Conservation (phyloP, 2,329 filamentous ascomycete species). For the Didymella pinodella region DNA sequence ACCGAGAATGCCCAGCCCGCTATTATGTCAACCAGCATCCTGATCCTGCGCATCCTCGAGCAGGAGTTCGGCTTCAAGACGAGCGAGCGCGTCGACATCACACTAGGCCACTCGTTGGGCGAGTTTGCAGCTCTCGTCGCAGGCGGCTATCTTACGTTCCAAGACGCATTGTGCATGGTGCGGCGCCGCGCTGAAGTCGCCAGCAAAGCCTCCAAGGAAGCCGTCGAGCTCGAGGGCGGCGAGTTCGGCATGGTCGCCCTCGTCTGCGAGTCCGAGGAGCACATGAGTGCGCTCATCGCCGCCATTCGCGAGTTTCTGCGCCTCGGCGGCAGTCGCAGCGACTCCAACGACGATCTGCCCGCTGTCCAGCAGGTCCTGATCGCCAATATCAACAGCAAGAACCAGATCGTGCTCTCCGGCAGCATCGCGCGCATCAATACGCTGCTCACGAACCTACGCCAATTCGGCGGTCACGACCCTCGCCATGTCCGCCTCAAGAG, state of each 20-base stretch:
- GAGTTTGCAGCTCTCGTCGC: slow-evolving; percentile 93
- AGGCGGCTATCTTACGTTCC: slow-evolving; percentile 78
- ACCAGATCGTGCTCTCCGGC: slow-evolving; percentile 93
- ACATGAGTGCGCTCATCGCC: slow-evolving; percentile 72
- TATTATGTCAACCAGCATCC: slow-evolving; percentile 92
- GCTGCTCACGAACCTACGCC: slow-evolving; percentile 82
- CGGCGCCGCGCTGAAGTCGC: slow-evolving; percentile 81
- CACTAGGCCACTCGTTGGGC: slow-evolving; percentile 88
- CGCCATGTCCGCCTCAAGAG: slow-evolving; percentile 85
- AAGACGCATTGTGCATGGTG: slow-evolving; percentile 80
- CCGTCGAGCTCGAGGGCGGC: slow-evolving; percentile 72
- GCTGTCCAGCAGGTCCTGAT: slow-evolving; percentile 88
- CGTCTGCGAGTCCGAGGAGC: slow-evolving; percentile 79
- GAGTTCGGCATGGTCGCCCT: slow-evolving; percentile 95
- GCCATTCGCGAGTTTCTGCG: slow-evolving; percentile 83
- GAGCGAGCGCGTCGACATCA: slow-evolving; percentile 76
- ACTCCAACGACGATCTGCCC: slow-evolving; percentile 70
- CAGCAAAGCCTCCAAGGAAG: slow-evolving; percentile 75
- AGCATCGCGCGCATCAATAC: slow-evolving; percentile 83
- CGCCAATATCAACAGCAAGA: slow-evolving; percentile 94
- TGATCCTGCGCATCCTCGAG: slow-evolving; percentile 88
- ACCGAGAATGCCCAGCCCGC: slow-evolving; percentile 92
- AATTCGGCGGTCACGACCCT: slow-evolving; percentile 91
- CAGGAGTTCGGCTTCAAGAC: slow-evolving; percentile 81
- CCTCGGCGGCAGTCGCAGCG: slow-evolving; percentile 68